phyloP scores from a whole-genome alignment of 2,329 filamentous ascomycete genomes.

The Xylaria sp. region DNA sequence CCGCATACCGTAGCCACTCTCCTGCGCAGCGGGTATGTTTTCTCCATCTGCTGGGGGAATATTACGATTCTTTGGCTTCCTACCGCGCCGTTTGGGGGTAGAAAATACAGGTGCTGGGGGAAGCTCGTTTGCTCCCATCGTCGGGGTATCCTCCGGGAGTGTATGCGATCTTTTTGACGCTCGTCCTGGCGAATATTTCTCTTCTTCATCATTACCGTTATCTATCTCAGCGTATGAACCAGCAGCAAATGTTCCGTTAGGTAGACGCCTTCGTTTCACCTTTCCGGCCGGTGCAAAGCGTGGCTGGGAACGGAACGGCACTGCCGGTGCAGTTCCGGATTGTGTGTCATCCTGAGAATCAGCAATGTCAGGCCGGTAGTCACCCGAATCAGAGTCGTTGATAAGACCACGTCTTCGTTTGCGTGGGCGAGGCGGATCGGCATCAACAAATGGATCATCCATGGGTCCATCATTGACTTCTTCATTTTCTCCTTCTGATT shows the following conservation, averaged over 20 bases:
- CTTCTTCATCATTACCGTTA: constrained; percentile 22
- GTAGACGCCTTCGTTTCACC: constrained; percentile 22
- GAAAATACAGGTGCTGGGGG: constrained; percentile 17
- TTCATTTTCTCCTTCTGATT: constrained; percentile 38
- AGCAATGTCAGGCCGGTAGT: constrained; percentile 35
- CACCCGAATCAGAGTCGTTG: constrained; percentile 37
- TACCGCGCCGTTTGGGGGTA: constrained; percentile 36
- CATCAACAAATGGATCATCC: constrained; percentile 34
- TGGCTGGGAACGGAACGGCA: constrained; percentile 5
- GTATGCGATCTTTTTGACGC: constrained; percentile 32
- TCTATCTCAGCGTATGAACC: constrained; percentile 14
- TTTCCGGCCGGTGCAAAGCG: constrained; percentile 3
- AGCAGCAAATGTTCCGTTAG: constrained; percentile 27
- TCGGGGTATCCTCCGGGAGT: constrained; percentile 25
- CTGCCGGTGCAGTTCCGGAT: constrained; percentile 21
- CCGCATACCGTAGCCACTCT: constrained; percentile 21
- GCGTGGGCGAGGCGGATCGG: constrained; percentile 26
- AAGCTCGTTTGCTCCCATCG: constrained; percentile 28
- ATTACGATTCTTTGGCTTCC: constrained; percentile 33
- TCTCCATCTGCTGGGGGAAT: background rate
- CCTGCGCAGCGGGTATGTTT: constrained; percentile 1
- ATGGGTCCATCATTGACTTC: constrained; percentile 31
- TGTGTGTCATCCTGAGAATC: constrained; percentile 37
- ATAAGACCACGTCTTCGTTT: constrained; percentile 37
- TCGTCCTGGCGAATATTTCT: constrained; percentile 31